Percentiles rank a stretch among this genome's conserved stretches.
phyloP scores from a whole-genome alignment of 2,329 filamentous ascomycete genomes.

The Pestalotiopsis sp. region DNA sequence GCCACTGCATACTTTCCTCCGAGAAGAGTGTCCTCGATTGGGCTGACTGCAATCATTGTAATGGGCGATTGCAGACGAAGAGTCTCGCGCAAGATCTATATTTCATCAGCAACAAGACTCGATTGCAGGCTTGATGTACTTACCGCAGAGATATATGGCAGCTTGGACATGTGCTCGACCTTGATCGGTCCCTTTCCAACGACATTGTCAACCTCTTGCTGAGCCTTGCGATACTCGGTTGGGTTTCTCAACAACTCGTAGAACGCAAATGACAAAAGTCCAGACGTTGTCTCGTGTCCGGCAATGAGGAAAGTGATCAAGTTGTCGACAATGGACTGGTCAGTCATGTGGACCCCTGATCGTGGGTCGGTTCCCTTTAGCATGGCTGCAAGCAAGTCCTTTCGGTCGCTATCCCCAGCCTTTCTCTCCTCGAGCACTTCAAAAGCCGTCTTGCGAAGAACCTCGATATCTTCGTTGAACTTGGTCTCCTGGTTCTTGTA shows the following conservation, averaged over 20 bases:
- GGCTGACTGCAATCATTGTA: slow-evolving; percentile 53
- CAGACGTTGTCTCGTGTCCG: slow-evolving; percentile 71
- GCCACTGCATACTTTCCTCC: slow-evolving; percentile 61
- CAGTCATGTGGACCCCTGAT: slow-evolving; percentile 47
- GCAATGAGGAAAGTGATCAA: slow-evolving; percentile 58
- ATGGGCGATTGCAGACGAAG: slow-evolving; percentile 64
- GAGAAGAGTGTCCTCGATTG: slow-evolving; percentile 54
- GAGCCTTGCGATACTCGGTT: slow-evolving; percentile 57
- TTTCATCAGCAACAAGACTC: background rate
- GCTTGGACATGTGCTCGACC: slow-evolving; percentile 58
- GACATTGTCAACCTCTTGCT: slow-evolving; percentile 67
- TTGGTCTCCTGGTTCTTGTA: slow-evolving; percentile 25
- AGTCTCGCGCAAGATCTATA: slow-evolving; percentile 56
- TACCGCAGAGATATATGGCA: slow-evolving; percentile 65
- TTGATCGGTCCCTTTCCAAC: slow-evolving; percentile 58
- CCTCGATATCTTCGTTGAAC: slow-evolving; percentile 37
- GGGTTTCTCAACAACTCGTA: slow-evolving; percentile 67
- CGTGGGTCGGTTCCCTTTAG: slow-evolving; percentile 49
- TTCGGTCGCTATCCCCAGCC: slow-evolving; percentile 40
- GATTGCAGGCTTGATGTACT: slow-evolving; percentile 51
- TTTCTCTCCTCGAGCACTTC: slow-evolving; percentile 48
- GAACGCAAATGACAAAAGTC: slow-evolving; percentile 64
- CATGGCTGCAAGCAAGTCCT: slow-evolving; percentile 55
- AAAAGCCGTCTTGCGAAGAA: slow-evolving; percentile 40
- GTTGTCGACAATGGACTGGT: slow-evolving; percentile 49